phyloP scores from a whole-genome alignment of 805 yeast species.

The Yamadazyma insecticola region DNA sequence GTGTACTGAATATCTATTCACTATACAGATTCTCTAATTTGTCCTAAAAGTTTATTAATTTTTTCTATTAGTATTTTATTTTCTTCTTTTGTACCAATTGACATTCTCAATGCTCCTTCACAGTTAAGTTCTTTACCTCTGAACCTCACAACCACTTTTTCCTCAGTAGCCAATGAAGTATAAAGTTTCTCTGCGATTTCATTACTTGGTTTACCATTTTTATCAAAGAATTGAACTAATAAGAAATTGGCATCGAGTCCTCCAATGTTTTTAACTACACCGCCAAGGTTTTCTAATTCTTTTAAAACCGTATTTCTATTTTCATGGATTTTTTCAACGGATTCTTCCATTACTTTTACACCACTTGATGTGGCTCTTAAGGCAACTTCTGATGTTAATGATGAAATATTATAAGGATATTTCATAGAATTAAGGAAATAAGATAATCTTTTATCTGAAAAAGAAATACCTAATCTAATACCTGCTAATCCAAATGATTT shows the following conservation, averaged over 20 bases:
- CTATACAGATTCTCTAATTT: constrained; percentile 1
- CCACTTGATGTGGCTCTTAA: constrained; percentile 62
- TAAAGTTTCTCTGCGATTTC: constrained; percentile 65
- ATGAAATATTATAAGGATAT: constrained; percentile 92
- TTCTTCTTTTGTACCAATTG: constrained; percentile 81
- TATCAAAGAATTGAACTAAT: constrained; percentile 64
- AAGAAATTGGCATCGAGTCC: constrained; percentile 85
- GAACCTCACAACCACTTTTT: constrained; percentile 81
- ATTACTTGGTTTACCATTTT: constrained; percentile 60
- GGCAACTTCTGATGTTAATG: constrained; percentile 74
- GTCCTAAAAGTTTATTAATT: constrained; percentile 21
- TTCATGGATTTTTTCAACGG: constrained; percentile 43
- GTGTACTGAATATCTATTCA: background rate
- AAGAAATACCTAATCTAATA: constrained; percentile 82
- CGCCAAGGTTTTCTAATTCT: constrained; percentile 51
- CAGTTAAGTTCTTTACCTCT: constrained; percentile 92
- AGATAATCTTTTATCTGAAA: constrained; percentile 56
- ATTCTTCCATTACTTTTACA: constrained; percentile 52
- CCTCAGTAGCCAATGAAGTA: constrained; percentile 61
- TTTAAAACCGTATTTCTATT: constrained; percentile 56
- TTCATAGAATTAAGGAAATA: constrained; percentile 79
- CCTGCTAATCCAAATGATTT: constrained; percentile 97
- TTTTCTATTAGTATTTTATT: constrained; percentile 53
- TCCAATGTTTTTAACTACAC: constrained; percentile 75
- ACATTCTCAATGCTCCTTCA: constrained; percentile 78